A percentile compares a stretch with the other conserved stretches of the same genome.
phyloP scores from a whole-genome alignment of 495 filamentous ascomycete species.

The Penicillium paxilli region DNA sequence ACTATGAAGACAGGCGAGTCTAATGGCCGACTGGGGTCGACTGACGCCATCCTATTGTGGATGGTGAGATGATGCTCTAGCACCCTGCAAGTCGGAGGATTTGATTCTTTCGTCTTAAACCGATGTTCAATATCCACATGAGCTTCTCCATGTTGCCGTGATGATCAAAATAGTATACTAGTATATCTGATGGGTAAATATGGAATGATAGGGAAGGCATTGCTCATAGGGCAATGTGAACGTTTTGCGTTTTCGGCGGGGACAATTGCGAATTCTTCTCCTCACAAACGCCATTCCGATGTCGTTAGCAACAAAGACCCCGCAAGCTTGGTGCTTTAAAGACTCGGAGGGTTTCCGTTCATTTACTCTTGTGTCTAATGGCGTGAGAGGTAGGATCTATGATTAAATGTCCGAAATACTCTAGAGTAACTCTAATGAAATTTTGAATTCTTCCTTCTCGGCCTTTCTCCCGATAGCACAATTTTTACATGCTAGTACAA shows the following conservation, averaged over 20 bases:
- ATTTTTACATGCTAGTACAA: background rate
- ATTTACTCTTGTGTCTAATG: constrained; percentile 9
- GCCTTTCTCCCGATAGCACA: background rate
- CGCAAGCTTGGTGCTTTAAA: background rate
- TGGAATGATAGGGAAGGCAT: background rate
- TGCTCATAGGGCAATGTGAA: background rate
- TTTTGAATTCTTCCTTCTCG: background rate
- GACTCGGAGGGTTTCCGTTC: constrained; percentile 5
- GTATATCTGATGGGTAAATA: too few relatives aligned
- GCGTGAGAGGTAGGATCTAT: constrained; percentile 16
- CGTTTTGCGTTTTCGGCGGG: constrained; percentile 17
- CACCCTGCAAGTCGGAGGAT: background rate
- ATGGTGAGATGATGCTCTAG: constrained; percentile 25
- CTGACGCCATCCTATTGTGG: constrained; percentile 25
- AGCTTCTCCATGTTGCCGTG: background rate
- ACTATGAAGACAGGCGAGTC: too few relatives aligned
- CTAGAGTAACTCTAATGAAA: background rate
- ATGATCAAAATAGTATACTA: too few relatives aligned
- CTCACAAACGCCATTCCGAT: constrained; percentile 1
- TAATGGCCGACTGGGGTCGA: background rate
- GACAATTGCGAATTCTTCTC: constrained; percentile 25
- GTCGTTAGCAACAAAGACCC: too few relatives aligned
- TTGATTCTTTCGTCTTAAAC: background rate
- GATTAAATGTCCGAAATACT: constrained; percentile 3
- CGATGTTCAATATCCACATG: background rate